Evolutionary conservation across 75 land plant genomes (phyloP).

Genomic region (Pseudotsuga menziesii): DNA sequence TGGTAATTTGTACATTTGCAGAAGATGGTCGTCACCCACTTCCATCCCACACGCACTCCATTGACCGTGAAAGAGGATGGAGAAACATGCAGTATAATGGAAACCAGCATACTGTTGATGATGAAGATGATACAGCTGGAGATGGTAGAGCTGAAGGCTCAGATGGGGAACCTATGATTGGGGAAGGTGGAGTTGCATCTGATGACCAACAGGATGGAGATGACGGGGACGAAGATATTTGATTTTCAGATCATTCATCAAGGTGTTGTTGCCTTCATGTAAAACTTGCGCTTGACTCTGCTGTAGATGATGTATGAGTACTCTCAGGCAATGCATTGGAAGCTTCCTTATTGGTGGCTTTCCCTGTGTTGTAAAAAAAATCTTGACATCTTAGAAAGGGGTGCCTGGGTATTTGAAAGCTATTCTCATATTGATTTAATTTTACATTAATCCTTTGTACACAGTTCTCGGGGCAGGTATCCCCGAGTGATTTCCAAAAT

Average conservation of each 20-base stretch:
- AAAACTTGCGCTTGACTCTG: constrained; percentile 6
- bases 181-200: constrained; percentile 46
- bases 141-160: constrained; percentile 50
- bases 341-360: not conserved
- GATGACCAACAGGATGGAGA: constrained; percentile 20
- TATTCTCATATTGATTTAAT: constrained; percentile 7
- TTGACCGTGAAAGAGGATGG: constrained; percentile 45
- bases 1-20: constrained; percentile 3
- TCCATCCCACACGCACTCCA: constrained; percentile 40
- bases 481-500: not conserved
- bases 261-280: not conserved
- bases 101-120: constrained; percentile 20
- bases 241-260: not conserved
- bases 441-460: constrained; percentile 5
- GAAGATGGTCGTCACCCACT: constrained; percentile 41
- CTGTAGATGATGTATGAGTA: constrained; percentile 3
- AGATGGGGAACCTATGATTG: constrained; percentile 37
- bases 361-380: constrained; percentile 8
- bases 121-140: constrained; percentile 42
- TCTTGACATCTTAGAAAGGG: constrained; percentile 11
- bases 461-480: constrained; percentile 4
- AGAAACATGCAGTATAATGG: constrained; percentile 42
- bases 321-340: constrained; percentile 1
- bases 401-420: constrained; percentile 7
- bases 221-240: constrained; percentile 10